Conservation (phyloP, 495 filamentous ascomycete genomes). For the Aspergillus campestris region DNA sequence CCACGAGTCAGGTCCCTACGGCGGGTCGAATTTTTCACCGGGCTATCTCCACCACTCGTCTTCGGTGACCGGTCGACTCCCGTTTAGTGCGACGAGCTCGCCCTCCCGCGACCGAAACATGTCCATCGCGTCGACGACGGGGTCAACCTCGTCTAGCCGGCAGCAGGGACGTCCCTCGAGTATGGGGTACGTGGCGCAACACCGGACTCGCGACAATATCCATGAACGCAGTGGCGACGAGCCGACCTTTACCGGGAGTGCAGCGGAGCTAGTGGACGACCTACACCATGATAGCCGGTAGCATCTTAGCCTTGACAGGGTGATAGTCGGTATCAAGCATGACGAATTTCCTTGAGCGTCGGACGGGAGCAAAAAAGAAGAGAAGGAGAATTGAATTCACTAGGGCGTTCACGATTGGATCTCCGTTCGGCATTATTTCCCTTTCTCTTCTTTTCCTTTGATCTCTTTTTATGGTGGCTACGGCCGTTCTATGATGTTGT, state of each 20-base stretch:
- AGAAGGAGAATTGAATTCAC: not conserved
- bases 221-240: slow-evolving; percentile 50
- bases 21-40: slow-evolving; percentile 3
- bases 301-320: not conserved
- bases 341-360: too few species aligned
- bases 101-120: slow-evolving; percentile 41
- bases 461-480: not conserved
- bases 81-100: slow-evolving; percentile 48
- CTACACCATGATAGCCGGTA: slow-evolving; percentile 3
- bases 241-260: slow-evolving; percentile 39
- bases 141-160: slow-evolving; percentile 41
- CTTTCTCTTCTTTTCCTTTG: not conserved
- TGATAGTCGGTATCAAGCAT: not conserved
- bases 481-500: too few species aligned
- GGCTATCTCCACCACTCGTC: slow-evolving; percentile 24
- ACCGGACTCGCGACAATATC: slow-evolving; percentile 50
- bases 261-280: slow-evolving; percentile 41
- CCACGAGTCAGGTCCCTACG: slow-evolving; percentile 1
- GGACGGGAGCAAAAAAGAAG: not conserved
- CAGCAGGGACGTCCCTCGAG: slow-evolving; percentile 45
- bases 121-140: slow-evolving; percentile 38
- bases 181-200: slow-evolving; percentile 67
- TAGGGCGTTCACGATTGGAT: not conserved
- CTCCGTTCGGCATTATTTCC: not conserved
- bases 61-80: slow-evolving; percentile 40